A percentile compares a stretch with the other conserved stretches of the same genome.
Conservation (phyloP, 495 filamentous ascomycete genomes). For the Amorphotheca resinae region DNA sequence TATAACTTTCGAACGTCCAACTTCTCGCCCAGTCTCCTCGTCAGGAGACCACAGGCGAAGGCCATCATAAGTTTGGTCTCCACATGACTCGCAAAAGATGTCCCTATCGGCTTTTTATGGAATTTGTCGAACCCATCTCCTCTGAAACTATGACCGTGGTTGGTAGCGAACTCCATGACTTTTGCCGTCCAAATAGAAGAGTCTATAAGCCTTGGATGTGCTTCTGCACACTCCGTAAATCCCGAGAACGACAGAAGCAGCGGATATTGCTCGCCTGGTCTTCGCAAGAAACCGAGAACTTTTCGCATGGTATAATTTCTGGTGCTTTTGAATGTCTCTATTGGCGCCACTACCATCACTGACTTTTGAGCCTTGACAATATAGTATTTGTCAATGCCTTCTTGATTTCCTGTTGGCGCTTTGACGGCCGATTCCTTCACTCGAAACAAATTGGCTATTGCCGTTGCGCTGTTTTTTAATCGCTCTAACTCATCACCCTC, state of each 20-base stretch:
- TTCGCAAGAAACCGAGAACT: background rate
- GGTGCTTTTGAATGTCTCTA: background rate
- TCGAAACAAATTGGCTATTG: background rate
- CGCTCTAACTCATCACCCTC: no score
- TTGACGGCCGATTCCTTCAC: background rate
- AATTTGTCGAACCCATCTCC: background rate
- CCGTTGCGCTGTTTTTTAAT: no score
- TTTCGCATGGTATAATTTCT: background rate
- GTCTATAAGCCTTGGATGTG: background rate
- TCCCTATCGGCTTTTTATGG: background rate
- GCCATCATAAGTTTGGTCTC: constrained; percentile 6
- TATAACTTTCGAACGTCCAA: background rate
- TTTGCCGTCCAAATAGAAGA: background rate
- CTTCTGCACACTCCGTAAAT: background rate
- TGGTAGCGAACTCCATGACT: background rate
- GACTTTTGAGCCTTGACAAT: background rate
- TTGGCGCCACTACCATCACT: background rate
- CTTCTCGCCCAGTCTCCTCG: background rate
- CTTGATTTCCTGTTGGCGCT: no score
- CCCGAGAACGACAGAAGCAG: background rate
- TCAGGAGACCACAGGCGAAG: background rate
- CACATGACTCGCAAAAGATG: background rate
- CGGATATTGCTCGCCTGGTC: background rate
- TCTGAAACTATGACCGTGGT: background rate
- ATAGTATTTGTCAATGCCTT: background rate